Conservation (phyloP, 2,329 filamentous ascomycete genomes). For the Aspergillus spinulosporus region DNA sequence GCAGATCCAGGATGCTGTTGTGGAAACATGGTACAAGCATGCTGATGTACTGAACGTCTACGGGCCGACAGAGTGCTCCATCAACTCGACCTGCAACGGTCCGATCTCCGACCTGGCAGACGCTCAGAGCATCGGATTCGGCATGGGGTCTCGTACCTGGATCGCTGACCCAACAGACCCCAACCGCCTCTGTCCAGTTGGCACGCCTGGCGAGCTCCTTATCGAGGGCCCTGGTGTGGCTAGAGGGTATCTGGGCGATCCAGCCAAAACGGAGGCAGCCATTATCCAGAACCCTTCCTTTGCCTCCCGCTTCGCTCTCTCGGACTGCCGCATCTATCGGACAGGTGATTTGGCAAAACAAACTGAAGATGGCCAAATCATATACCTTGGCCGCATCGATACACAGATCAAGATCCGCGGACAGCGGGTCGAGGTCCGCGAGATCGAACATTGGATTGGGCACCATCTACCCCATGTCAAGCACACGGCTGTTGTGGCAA, state of each 20-base stretch:
- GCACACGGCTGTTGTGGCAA: neutral
- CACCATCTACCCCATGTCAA: neutral
- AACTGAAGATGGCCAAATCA: neutral
- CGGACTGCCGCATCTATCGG: neutral
- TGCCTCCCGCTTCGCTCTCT: neutral
- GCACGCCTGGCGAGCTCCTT: neutral
- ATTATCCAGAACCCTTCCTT: neutral
- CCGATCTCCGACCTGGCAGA: neutral
- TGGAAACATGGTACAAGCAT: neutral
- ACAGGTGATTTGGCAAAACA: neutral
- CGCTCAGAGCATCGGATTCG: neutral
- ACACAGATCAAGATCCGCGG: constrained; percentile 1
- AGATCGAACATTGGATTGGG: neutral
- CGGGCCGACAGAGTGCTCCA: neutral
- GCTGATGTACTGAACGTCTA: neutral
- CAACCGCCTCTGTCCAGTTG: neutral
- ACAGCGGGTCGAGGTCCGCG: neutral
- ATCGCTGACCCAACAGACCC: neutral
- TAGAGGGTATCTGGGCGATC: neutral
- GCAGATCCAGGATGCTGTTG: neutral
- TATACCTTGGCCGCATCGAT: neutral
- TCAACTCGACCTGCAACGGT: neutral
- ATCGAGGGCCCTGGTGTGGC: neutral
- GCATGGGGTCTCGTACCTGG: neutral
- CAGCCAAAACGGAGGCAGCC: neutral